Evolutionary conservation across 1,284 basidiomycete species (phyloP).

Genomic region (Mycena citricolor): DNA sequence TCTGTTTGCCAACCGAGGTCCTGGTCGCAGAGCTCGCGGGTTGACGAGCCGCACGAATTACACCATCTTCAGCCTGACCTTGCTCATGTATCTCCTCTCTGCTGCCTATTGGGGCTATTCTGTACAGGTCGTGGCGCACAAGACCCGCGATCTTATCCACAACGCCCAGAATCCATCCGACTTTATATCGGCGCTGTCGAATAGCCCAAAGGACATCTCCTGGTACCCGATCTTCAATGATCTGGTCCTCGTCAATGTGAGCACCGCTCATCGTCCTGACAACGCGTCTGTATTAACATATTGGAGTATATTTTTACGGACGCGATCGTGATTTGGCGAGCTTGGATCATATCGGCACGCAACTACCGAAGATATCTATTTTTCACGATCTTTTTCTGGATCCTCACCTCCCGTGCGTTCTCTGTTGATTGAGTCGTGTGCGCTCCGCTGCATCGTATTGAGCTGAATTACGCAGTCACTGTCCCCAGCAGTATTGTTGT

Average conservation of each 20-base stretch:
- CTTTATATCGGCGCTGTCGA: neutral
- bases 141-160: neutral
- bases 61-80: constrained; percentile 1
- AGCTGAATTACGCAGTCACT: constrained; percentile 3
- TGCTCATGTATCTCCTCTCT: constrained; percentile 6
- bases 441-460: neutral
- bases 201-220: neutral
- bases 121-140: neutral
- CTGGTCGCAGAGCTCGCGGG: constrained; percentile 12
- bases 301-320: constrained; percentile 19
- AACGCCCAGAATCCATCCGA: neutral
- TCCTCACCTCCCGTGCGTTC: constrained; percentile 8
- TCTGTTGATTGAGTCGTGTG: neutral
- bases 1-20: too few species aligned
- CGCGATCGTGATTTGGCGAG: constrained; percentile 22
- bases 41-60: constrained; percentile 4
- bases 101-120: constrained; percentile 8
- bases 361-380: constrained; percentile 5
- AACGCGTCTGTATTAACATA: too few species aligned
- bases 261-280: neutral
- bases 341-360: constrained; percentile 16
- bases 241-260: constrained; percentile 14
- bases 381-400: constrained; percentile 2
- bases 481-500: constrained; percentile 12
- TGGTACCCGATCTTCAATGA: constrained; percentile 15